Base-by-base conservation (phyloP, 2,329 filamentous ascomycete species). In the Cladophialophora exuberans region DNA sequence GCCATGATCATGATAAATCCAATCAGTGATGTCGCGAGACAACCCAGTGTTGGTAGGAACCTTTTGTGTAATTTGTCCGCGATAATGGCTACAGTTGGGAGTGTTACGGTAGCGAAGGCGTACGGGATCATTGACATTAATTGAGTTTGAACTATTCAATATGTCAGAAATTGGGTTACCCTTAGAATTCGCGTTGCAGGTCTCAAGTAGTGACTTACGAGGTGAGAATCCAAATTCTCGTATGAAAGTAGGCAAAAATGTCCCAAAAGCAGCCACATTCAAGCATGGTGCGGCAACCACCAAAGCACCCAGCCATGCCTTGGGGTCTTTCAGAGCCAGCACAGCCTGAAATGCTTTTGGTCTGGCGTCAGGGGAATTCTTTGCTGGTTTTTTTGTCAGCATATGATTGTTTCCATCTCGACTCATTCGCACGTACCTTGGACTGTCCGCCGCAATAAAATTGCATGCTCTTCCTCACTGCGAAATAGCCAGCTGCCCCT, bases 161-260 rank as follows among this genome's bases (percentile, higher is more conserved):
- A 35, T 7, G n/a, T 15, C 13, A 35, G 17, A 39, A n/a, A n/a
- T n/a, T 36, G 17, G 26, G 42, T 22, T 30, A 33, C 23, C 15
- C 10, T 10, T 20, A 20, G 38, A 20, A 6, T 7, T 36, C 23
- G 38, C 18, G 2, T 10, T 20, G 9, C 15, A 13, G 6, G 7
- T 41, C 15, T 41, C 15, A 41, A 18, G 6, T n/a, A n/a, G n/a
- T n/a, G 38, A 15, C 42, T 45, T 47, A 54, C 55, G n/a, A 22
- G 56, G 39, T 33, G 28, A 45, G 52, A 54, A 58, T 9, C 52
- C 56, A 18, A 58, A 58, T 22, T 55, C 36, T 6, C 43, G 25
- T 23, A 58, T 58, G 35, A 58, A 58, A 4, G 52, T 54, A 11
- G 56, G 56, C 28, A 58, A 22, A 52, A 58, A 58, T 26, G 20